phyloP scores from a whole-genome alignment of 805 yeast genomes.

The Barnettozyma californica region DNA sequence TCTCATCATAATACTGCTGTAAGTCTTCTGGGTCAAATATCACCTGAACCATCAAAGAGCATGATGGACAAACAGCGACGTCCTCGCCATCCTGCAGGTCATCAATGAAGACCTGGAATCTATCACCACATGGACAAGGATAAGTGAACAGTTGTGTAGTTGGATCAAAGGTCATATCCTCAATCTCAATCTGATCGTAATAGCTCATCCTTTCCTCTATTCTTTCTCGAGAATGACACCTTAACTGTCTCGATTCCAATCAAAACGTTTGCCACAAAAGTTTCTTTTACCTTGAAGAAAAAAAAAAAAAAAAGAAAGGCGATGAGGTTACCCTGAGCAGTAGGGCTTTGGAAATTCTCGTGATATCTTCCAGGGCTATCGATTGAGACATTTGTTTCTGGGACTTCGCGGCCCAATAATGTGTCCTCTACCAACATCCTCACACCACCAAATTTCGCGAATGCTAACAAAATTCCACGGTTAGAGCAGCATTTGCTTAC shows the following conservation, averaged over 20 bases:
- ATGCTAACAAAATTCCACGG: background rate
- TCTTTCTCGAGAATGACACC: background rate
- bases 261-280: background rate
- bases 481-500: background rate
- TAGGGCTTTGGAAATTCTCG: slow-evolving; percentile 2
- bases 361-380: background rate
- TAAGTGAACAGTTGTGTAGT: slow-evolving; percentile 78
- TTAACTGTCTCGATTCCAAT: background rate
- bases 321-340: background rate
- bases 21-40: slow-evolving; percentile 66
- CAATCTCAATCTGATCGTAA: slow-evolving; percentile 95
- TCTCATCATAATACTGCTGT: slow-evolving; percentile 35
- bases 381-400: background rate
- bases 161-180: slow-evolving; percentile 90
- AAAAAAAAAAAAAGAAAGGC: background rate
- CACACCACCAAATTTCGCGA: background rate
- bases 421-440: background rate
- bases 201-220: slow-evolving; percentile 37
- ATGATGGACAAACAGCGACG: slow-evolving; percentile 94
- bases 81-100: slow-evolving; percentile 90
- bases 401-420: background rate
- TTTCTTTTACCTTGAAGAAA: too few species aligned
- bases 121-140: slow-evolving; percentile 98
- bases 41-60: slow-evolving; percentile 89
- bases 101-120: slow-evolving; percentile 78